Conservation (phyloP, 2,329 filamentous ascomycete genomes). For the Curvularia eragrostidis region DNA sequence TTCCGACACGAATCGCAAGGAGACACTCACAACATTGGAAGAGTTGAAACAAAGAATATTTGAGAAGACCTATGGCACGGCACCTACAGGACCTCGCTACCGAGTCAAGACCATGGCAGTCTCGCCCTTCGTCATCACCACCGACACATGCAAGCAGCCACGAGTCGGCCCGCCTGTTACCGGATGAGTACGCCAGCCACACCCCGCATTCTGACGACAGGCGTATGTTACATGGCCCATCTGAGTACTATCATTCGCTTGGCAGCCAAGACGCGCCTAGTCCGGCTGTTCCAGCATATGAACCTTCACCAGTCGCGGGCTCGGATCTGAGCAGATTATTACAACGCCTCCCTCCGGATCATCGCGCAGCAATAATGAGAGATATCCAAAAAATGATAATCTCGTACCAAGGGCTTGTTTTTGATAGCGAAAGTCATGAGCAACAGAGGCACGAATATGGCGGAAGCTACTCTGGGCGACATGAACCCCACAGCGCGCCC, state of each 20-base stretch:
- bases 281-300: slow-evolving; percentile 8
- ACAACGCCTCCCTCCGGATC: slow-evolving; percentile 29
- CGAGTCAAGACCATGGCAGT: slow-evolving; percentile 10
- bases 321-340: slow-evolving; percentile 33
- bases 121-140: slow-evolving; percentile 21
- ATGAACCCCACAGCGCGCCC: slow-evolving; percentile 32
- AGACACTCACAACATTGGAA: slow-evolving; percentile 44
- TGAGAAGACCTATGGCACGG: slow-evolving; percentile 30
- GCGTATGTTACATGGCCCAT: slow-evolving; percentile 27
- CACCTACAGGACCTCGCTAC: slow-evolving; percentile 19
- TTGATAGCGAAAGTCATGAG: slow-evolving; percentile 7
- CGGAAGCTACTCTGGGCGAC: slow-evolving; percentile 14
- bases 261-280: slow-evolving; percentile 21
- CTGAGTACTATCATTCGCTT: slow-evolving; percentile 34
- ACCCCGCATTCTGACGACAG: slow-evolving; percentile 17
- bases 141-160: slow-evolving; percentile 21
- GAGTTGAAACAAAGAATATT: slow-evolving; percentile 49
- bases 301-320: slow-evolving; percentile 13
- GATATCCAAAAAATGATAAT: slow-evolving; percentile 46
- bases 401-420: slow-evolving; percentile 36
- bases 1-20: slow-evolving; percentile 44
- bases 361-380: slow-evolving; percentile 36
- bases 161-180: slow-evolving; percentile 9
- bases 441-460: slow-evolving; percentile 8
- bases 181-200: slow-evolving; percentile 31